phyloP scores from a whole-genome alignment of 768 basidiomycete species.

The Lepiota venenata region DNA sequence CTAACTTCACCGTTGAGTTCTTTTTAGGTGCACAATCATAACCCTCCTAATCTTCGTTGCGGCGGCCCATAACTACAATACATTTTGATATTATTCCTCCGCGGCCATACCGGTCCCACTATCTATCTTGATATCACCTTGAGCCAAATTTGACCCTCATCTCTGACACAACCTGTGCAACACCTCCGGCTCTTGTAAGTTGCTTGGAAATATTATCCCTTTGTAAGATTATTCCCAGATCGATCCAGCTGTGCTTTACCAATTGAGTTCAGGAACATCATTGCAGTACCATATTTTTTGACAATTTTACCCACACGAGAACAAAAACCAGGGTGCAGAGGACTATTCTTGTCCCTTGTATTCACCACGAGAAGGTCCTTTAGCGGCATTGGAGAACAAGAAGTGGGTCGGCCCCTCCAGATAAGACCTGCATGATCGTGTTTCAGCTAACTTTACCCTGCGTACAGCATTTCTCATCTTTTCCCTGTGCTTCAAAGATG shows the following conservation, averaged over 20 bases:
- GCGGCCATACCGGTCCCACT: constrained; percentile 72
- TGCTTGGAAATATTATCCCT: background rate
- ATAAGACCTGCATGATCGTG: background rate
- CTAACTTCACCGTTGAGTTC: background rate
- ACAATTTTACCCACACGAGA: constrained; percentile 43
- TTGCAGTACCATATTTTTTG: constrained; percentile 66
- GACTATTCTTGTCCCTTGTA: constrained; percentile 58
- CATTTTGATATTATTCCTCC: constrained; percentile 73
- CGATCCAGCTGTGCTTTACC: constrained; percentile 78
- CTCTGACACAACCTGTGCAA: too few species aligned
- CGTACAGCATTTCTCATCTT: constrained; percentile 62
- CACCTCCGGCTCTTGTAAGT: background rate
- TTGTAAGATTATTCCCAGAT: constrained; percentile 71
- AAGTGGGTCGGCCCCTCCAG: constrained; percentile 26
- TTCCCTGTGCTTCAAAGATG: constrained; percentile 61
- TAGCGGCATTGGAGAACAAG: constrained; percentile 63
- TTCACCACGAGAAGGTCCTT: constrained; percentile 52
- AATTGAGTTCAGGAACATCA: constrained; percentile 79
- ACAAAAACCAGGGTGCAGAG: constrained; percentile 40
- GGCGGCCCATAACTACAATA: constrained; percentile 67
- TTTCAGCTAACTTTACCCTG: background rate
- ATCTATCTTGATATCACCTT: constrained; percentile 67
- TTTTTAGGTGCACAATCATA: constrained; percentile 67
- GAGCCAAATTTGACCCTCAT: too few species aligned
- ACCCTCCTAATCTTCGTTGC: constrained; percentile 77